A percentile compares a stretch with the other conserved stretches of the same genome.
Evolutionary conservation across 2,329 filamentous ascomycete species (phyloP).

Genomic region (Xylaria sp.): DNA sequence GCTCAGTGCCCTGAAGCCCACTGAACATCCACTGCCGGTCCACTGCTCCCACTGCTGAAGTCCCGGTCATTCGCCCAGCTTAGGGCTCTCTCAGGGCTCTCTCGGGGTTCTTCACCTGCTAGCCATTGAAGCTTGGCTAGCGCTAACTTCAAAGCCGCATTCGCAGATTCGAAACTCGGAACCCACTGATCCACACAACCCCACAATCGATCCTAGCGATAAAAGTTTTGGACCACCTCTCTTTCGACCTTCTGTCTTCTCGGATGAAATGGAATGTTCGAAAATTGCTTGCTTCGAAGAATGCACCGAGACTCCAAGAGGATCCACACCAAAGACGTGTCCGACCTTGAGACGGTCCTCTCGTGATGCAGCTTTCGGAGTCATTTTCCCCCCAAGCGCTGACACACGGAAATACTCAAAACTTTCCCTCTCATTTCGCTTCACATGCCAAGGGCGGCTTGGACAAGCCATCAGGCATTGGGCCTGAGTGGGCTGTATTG

Average conservation of each 20-base stretch:
- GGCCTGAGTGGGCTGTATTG: not conserved
- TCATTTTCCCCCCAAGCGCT: not conserved
- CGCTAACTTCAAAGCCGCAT: constrained; percentile 26
- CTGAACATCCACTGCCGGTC: constrained; percentile 9
- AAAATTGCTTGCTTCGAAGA: not conserved
- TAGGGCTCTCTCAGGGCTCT: constrained; percentile 7
- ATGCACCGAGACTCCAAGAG: not conserved
- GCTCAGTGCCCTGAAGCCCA: constrained; percentile 20
- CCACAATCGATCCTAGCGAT: not conserved
- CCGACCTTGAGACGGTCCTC: not conserved
- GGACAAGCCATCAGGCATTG: constrained; percentile 1
- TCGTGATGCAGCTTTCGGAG: not conserved
- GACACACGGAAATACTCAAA: not conserved
- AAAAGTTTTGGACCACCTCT: not conserved
- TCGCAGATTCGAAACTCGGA: constrained; percentile 16
- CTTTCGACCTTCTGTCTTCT: not conserved
- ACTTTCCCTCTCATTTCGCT: not conserved
- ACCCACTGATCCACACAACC: constrained; percentile 1
- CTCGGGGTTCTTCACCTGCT: constrained; percentile 12
- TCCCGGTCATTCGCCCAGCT: constrained; percentile 11
- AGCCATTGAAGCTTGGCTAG: constrained; percentile 17
- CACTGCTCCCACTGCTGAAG: constrained; percentile 16
- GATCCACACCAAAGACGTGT: not conserved
- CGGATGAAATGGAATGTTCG: not conserved
- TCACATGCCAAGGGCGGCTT: not conserved